Evolutionary conservation across 2,329 filamentous ascomycete genomes (phyloP).

Genomic region (Sclerotinia glacialis): DNA sequence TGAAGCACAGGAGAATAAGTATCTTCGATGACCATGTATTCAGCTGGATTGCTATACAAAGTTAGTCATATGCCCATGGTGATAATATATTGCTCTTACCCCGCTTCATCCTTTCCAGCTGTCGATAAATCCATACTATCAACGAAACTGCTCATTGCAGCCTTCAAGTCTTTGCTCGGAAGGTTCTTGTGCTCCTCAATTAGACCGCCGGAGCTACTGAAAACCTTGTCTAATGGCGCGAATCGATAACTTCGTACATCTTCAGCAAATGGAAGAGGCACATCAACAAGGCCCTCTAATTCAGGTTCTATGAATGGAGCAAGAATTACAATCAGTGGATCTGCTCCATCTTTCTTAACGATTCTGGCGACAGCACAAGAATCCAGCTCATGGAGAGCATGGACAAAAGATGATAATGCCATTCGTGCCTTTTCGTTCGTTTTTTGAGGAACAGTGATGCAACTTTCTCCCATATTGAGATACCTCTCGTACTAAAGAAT

Average conservation of each 20-base stretch:
- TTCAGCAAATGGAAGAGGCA: slow-evolving; percentile 89
- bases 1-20: slow-evolving; percentile 85
- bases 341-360: slow-evolving; percentile 78
- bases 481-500: slow-evolving; percentile 70
- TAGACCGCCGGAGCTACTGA: slow-evolving; percentile 80
- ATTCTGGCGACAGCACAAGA: slow-evolving; percentile 83
- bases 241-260: slow-evolving; percentile 90
- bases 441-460: slow-evolving; percentile 73
- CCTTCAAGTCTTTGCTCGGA: slow-evolving; percentile 68
- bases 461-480: slow-evolving; percentile 77
- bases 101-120: slow-evolving; percentile 71
- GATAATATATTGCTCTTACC: slow-evolving; percentile 46
- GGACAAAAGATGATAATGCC: slow-evolving; percentile 84
- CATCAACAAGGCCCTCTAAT: slow-evolving; percentile 82
- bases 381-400: slow-evolving; percentile 79
- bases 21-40: slow-evolving; percentile 77
- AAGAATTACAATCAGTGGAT: slow-evolving; percentile 73
- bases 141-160: slow-evolving; percentile 88
- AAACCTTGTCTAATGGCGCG: slow-evolving; percentile 79
- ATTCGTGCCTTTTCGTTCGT: slow-evolving; percentile 79
- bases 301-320: slow-evolving; percentile 75
- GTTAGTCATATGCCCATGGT: slow-evolving; percentile 24
- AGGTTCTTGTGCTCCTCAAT: slow-evolving; percentile 81
- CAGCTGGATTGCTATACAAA: slow-evolving; percentile 47
- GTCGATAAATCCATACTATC: slow-evolving; percentile 85